A percentile compares a stretch with the other conserved stretches of the same genome.
These are phyloP conservation scores for Austropuccinia psidii DNA, from an alignment of 1,284 basidiomycete genomes.

Conservation along the genomic window DNA sequence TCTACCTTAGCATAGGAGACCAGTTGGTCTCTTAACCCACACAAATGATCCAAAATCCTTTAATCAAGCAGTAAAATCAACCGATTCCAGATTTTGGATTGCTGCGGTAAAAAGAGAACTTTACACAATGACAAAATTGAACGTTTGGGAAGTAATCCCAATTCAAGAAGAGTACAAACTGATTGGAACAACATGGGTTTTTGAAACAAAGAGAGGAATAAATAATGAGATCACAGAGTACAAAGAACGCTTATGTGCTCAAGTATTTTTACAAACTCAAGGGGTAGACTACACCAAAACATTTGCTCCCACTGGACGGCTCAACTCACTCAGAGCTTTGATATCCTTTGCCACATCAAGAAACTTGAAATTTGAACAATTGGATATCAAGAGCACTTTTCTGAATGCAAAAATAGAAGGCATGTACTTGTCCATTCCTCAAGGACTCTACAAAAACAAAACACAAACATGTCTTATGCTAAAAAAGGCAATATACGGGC, in stretches of 20 bases:
- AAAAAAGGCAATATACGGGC: neutral
- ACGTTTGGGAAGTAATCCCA: neutral
- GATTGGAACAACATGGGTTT: constrained; percentile 5
- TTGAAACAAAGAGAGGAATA: neutral
- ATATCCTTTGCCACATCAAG: neutral
- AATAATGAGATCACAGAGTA: neutral
- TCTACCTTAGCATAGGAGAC: too few species aligned
- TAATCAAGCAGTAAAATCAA: too few species aligned
- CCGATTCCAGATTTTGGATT: too few species aligned
- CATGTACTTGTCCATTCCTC: neutral
- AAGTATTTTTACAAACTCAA: neutral
- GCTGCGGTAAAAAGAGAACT: neutral
- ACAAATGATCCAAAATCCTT: too few species aligned
- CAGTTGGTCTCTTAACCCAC: too few species aligned
- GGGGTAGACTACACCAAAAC: neutral
- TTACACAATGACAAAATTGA: neutral
- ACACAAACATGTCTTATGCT: neutral
- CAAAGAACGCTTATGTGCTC: neutral
- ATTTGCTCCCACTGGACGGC: neutral
- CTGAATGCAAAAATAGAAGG: neutral
- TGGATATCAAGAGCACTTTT: constrained; percentile 5
- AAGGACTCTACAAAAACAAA: neutral
- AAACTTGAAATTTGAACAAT: neutral
- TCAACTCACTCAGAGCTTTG: neutral
- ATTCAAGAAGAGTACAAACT: neutral